A percentile compares a stretch with the other conserved stretches of the same genome.
Conservation (phyloP, 441 rosid species). For the Biscutella laevigata region DNA sequence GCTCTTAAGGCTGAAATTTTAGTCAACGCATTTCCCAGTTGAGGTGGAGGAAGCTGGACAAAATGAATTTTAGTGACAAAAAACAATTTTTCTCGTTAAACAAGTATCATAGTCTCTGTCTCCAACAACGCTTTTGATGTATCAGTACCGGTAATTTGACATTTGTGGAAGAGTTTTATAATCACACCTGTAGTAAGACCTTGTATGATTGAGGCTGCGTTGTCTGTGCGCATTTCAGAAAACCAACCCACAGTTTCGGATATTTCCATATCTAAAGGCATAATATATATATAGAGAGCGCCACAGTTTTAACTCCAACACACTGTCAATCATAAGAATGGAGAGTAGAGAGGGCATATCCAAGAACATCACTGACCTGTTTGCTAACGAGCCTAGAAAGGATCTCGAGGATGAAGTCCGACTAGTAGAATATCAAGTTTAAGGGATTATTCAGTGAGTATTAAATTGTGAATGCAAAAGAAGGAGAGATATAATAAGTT, state of each 20-base stretch:
- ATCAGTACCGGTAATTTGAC: neutral
- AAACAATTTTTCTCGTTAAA: too few relatives aligned
- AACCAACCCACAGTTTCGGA: conserved; percentile 99
- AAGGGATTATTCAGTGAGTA: conserved; percentile 4
- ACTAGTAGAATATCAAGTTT: conserved; percentile 36
- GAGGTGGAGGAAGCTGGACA: conserved; percentile 88
- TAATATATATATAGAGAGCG: neutral
- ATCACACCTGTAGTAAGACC: conserved; percentile 84
- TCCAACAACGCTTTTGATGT: neutral
- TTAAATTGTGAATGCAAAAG: neutral
- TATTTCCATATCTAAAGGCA: conserved; percentile 95
- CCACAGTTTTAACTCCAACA: neutral
- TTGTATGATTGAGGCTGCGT: conserved; percentile 88
- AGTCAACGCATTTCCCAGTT: conserved; percentile 82
- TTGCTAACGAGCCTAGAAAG: conserved; percentile 92
- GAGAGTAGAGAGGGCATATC: conserved; percentile 5
- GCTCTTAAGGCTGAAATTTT: conserved; percentile 58
- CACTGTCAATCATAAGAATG: conserved; percentile 15
- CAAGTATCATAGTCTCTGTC: neutral
- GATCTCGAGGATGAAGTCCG: conserved; percentile 88
- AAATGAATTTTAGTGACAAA: conserved; percentile 2
- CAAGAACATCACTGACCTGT: conserved; percentile 56
- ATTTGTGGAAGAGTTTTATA: conserved; percentile 4
- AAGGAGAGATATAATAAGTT: conserved; percentile 6
- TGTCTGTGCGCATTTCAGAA: conserved; percentile 79